Percentiles rank a stretch among this genome's conserved stretches.
Conservation (phyloP, 139 green algal species). For the Volvox reticuliferus region DNA sequence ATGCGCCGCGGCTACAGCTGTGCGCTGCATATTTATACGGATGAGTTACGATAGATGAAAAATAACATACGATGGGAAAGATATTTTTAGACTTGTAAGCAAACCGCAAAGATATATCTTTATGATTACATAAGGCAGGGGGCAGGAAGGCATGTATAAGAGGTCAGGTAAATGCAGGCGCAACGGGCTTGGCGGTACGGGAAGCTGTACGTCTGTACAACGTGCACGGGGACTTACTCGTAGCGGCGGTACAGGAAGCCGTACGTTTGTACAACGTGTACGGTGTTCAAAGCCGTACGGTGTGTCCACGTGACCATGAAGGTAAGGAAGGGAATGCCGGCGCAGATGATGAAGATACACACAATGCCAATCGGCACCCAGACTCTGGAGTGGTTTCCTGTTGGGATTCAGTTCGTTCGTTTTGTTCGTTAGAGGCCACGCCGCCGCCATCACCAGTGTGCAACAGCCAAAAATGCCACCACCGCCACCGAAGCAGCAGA, state of each 20-base stretch:
- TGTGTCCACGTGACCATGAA: slow-evolving; percentile 31
- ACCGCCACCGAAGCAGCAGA: background rate
- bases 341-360: slow-evolving; percentile 26
- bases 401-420: background rate
- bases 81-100: too few species aligned
- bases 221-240: slow-evolving; percentile 37
- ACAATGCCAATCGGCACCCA: slow-evolving; percentile 37
- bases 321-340: slow-evolving; percentile 39
- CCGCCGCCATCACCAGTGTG: background rate
- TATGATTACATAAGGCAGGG: too few species aligned
- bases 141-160: too few species aligned
- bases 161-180: too few species aligned
- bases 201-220: slow-evolving; percentile 48
- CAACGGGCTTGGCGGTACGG: slow-evolving; percentile 30
- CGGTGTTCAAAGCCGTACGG: slow-evolving; percentile 11
- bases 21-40: too few species aligned
- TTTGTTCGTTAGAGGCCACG: background rate
- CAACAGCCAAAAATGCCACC: background rate
- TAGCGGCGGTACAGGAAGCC: slow-evolving; percentile 49
- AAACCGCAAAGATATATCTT: too few species aligned
- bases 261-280: slow-evolving; percentile 43
- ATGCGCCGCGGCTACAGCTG: too few species aligned
- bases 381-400: slow-evolving; percentile 20
- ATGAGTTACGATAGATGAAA: too few species aligned
- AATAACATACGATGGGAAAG: too few species aligned